Evolutionary conservation across 495 filamentous ascomycete species (phyloP).

Genomic region (Lasiosphaeria ovina): DNA sequence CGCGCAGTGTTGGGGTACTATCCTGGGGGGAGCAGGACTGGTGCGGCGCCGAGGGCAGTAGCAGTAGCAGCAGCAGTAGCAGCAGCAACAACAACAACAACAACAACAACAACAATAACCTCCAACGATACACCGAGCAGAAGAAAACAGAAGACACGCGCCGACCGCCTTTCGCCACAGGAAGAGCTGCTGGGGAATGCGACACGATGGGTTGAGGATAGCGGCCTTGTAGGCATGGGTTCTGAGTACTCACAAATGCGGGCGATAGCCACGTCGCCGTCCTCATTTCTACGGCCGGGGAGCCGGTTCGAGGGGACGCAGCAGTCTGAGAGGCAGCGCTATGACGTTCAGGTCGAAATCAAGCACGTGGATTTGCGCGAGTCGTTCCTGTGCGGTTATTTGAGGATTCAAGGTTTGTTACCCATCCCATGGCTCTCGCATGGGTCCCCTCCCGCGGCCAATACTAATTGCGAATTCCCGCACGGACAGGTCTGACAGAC

Average conservation of each 20-base stretch:
- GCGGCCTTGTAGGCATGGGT: slow-evolving; percentile 43
- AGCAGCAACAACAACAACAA: too few species aligned
- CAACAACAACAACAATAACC: too few species aligned
- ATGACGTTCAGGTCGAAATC: slow-evolving; percentile 95
- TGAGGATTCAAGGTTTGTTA: slow-evolving; percentile 89
- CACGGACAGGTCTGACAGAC: slow-evolving; percentile 73
- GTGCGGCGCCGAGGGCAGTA: slow-evolving; percentile 11
- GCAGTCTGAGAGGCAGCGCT: slow-evolving; percentile 83
- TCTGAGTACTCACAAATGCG: slow-evolving; percentile 67
- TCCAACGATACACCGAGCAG: neutral
- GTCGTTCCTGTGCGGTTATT: slow-evolving; percentile 92
- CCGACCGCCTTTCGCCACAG: slow-evolving; percentile 20
- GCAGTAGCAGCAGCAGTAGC: too few species aligned
- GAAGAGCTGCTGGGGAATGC: slow-evolving; percentile 11
- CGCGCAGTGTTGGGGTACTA: neutral
- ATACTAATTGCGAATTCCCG: neutral
- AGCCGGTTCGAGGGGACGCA: slow-evolving; percentile 90
- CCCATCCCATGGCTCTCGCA: neutral
- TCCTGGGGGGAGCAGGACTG: neutral
- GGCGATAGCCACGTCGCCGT: slow-evolving; percentile 62
- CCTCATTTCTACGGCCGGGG: slow-evolving; percentile 82
- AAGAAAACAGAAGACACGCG: slow-evolving; percentile 9
- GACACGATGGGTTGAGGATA: slow-evolving; percentile 30
- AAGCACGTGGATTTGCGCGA: slow-evolving; percentile 94
- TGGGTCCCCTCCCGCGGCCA: neutral